Conservation (phyloP, 75 land plant species). For the Larix kaempferi region DNA sequence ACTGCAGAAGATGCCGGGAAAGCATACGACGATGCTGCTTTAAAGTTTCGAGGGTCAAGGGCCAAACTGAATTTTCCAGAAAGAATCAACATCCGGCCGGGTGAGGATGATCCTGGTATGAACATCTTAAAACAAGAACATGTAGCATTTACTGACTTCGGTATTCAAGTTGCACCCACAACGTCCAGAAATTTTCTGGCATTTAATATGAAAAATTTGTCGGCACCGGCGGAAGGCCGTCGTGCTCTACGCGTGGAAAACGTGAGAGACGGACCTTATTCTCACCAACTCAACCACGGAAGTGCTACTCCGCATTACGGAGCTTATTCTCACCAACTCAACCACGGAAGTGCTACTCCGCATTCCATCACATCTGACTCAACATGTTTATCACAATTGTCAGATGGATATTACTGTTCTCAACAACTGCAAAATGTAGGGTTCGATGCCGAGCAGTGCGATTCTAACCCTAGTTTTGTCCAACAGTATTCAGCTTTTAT, state of each 20-base stretch:
- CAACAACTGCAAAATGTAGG: not conserved
- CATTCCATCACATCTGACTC: too few species aligned
- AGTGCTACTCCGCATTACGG: too few species aligned
- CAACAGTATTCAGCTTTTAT: not conserved
- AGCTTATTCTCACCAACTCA: not conserved
- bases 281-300: not conserved
- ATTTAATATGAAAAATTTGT: not conserved
- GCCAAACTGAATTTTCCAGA: constrained; percentile 3
- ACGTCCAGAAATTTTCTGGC: not conserved
- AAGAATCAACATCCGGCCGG: not conserved
- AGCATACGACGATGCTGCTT: constrained; percentile 7
- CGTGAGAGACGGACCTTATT: not conserved
- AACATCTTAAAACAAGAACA: not conserved
- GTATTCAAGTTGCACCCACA: not conserved
- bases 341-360: not conserved
- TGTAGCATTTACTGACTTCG: not conserved
- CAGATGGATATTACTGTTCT: not conserved
- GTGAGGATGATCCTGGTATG: not conserved
- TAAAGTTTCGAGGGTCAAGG: not conserved
- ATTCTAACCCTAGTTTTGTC: not conserved
- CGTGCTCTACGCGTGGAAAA: too few species aligned
- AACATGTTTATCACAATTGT: not conserved
- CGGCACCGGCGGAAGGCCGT: not conserved
- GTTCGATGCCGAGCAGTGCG: not conserved
- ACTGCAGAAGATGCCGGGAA: not conserved